Base-by-base conservation (phyloP, 306 rosid species). In the Ammopiptanthus mongolicus region DNA sequence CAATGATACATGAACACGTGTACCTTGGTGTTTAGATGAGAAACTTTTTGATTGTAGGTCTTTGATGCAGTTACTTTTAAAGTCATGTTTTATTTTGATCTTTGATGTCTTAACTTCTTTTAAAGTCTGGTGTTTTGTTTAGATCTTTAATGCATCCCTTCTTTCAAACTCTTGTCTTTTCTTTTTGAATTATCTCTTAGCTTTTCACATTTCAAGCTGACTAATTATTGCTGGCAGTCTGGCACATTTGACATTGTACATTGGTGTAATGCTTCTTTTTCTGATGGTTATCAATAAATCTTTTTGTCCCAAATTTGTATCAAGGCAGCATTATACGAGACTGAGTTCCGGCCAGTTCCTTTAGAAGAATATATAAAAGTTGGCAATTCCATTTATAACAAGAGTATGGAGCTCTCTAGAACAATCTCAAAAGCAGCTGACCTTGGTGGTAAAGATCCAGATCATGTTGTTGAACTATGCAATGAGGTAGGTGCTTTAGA, bases 271-370 rank as follows among this genome's bases (percentile, higher is more conserved):
- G 61, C 31, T 63, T 65, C 39, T 9, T 65, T 66, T 79, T 58
- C 56, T 68, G 47, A 36, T 72, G 67, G 44, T 70, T 36, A 42
- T 53, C 58, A 7, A 17, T 66, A 67, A 52, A 55, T 78, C 48
- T 36, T 63, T 73, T 83, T 82, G 57, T 84, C 56, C 59, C 72
- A 52, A 76, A 64, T 80, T 77, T 81, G 34, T 71, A 69, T 84
- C 80, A 88, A 95, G 98, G 97, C 98, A 74, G 98, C 98, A 76
- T 78, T 95, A 53, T 95, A 91, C 84, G 90, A 91, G 81, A 95
- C 98, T 47, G 96, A 90, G 69, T 95, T 95, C 71, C 91, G 98
- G 70, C 98, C 98, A 36, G 97, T 95, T 77, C 98, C 98, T 34
- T 79, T 91, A 73, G 98, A 95, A 89, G 98, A 95, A 84, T 90